phyloP scores from a whole-genome alignment of 169 alveolate genomes.

The Babesia divergens region DNA sequence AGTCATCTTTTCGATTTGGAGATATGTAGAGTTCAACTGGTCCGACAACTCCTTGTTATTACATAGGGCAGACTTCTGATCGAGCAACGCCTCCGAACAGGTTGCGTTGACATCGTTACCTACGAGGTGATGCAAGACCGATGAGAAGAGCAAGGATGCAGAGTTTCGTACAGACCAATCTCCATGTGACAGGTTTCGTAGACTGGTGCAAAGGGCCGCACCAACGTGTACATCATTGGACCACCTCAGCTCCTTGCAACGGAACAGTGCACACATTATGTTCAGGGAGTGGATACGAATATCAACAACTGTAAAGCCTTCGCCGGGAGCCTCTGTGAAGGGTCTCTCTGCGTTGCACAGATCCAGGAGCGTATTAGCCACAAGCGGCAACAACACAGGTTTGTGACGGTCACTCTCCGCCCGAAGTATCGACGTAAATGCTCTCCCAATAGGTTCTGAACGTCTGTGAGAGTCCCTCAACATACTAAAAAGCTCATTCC shows the following conservation, averaged over 20 bases:
- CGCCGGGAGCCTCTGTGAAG: not conserved
- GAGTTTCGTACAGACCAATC: slow-evolving; percentile 50
- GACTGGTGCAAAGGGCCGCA: slow-evolving; percentile 14
- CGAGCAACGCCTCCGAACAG: slow-evolving; percentile 21
- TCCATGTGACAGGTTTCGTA: slow-evolving; percentile 23
- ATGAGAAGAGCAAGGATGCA: slow-evolving; percentile 29
- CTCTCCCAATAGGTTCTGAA: slow-evolving; percentile 33
- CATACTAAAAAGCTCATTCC: slow-evolving; percentile 7
- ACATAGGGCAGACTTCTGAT: slow-evolving; percentile 21
- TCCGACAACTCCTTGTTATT: slow-evolving; percentile 2
- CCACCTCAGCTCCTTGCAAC: slow-evolving; percentile 44
- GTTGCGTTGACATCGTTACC: slow-evolving; percentile 23
- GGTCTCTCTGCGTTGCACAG: not conserved
- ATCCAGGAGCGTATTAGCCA: slow-evolving; percentile 5
- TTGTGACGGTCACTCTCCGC: slow-evolving; percentile 35
- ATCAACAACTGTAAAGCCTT: slow-evolving; percentile 1
- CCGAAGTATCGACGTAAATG: slow-evolving; percentile 21
- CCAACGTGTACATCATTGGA: slow-evolving; percentile 32
- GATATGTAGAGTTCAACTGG: not conserved
- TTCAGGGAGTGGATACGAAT: slow-evolving; percentile 39
- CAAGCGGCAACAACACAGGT: slow-evolving; percentile 24
- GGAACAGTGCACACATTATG: slow-evolving; percentile 46
- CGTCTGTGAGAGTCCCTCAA: slow-evolving; percentile 37
- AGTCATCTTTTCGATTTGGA: slow-evolving; percentile 2
- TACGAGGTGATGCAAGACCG: slow-evolving; percentile 28